phyloP scores from a whole-genome alignment of 495 filamentous ascomycete species.

The Neurospora tetraspora region DNA sequence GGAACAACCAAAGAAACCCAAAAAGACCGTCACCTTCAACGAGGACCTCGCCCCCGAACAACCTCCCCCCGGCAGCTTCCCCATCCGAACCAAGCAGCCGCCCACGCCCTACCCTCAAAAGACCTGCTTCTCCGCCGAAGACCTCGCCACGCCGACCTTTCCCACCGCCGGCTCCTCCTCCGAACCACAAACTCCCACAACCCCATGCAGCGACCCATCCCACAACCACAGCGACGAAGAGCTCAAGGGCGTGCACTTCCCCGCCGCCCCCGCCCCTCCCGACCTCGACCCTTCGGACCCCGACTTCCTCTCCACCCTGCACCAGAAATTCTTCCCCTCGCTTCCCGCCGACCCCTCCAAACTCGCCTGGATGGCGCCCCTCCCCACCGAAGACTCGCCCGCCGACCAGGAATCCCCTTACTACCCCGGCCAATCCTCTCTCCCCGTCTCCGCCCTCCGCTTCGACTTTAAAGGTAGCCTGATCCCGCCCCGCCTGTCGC shows the following conservation, averaged over 20 bases:
- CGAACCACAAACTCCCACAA: conserved; percentile 50
- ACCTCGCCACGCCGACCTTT: conserved; percentile 5
- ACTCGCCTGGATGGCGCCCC: conserved; percentile 79
- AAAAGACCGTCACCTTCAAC: conserved; percentile 19
- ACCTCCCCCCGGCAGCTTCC: conserved; percentile 18
- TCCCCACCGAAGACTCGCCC: conserved; percentile 44
- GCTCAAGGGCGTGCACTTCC: conserved; percentile 27
- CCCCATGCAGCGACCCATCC: conserved; percentile 26
- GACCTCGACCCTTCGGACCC: conserved; percentile 75
- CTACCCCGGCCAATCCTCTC: conserved; percentile 59
- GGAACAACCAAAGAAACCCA: conserved; percentile 10
- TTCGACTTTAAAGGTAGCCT: conserved; percentile 80
- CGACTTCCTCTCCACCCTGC: conserved; percentile 72
- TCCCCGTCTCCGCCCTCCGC: conserved; percentile 67
- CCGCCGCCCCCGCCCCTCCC: conserved; percentile 32
- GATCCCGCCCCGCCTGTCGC: conserved; percentile 61
- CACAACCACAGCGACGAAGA: conserved; percentile 18
- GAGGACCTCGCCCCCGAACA: conserved; percentile 13
- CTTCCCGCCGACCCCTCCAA: conserved; percentile 75
- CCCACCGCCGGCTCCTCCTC: conserved; percentile 18
- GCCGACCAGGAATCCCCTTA: conserved; percentile 64
- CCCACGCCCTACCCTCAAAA: conserved; percentile 2
- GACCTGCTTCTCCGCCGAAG: conserved; percentile 20
- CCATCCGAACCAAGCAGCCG: conserved; percentile 14
- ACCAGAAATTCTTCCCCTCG: conserved; percentile 84